Evolutionary conservation across 2,329 filamentous ascomycete species (phyloP), one percentile per base, ranked within the genome.

Genomic region (Aaosphaeria arxii): DNA sequence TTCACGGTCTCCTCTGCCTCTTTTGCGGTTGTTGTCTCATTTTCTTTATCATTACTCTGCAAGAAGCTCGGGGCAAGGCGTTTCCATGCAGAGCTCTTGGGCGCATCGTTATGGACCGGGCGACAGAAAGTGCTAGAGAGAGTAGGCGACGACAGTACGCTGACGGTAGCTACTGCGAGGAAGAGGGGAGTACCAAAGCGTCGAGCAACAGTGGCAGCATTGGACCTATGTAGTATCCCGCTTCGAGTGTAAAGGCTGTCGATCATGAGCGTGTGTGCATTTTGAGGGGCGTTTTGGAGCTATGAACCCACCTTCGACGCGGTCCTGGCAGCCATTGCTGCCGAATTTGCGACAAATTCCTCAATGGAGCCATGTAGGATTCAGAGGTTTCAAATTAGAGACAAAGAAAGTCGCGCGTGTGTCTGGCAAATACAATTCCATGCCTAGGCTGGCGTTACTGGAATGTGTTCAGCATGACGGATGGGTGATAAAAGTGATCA

Each of bases 181-280:
- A 67, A 55, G 41, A 59, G 51, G 4, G 65, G 61, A 30, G 63
- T 58, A 38, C 59, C 65, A 44, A 66, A 69, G 46, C 59, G 64
- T 41, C 58, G 50, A 44, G 54, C 46, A 29, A 61, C 43, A 6
- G 53, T 40, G 11, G 56, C 42, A 11, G 53, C 52, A 11, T 46
- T 54, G 13, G 48, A 54, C 45, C 51, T 44, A 5, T 45, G 31
- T 7, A 51, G 47, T 17, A 50, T 45, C 6, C 48, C 50, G 17
- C 50, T 57, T 42, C 51, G 49, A 29, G 56, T 59, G 40, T 59
- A 58, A 30, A 64, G 48, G 44, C 64, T 70, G 41, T 17, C 33
- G 33, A 36, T 36, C 33, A n/a, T 36, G 9, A 40, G 39, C 17
- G 17, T 24, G 42, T 44, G 42, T 36, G 31, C 11, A 29, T 33